Evolutionary conservation across 768 basidiomycete species (phyloP).

Genomic region (Butyriboletus loyo): DNA sequence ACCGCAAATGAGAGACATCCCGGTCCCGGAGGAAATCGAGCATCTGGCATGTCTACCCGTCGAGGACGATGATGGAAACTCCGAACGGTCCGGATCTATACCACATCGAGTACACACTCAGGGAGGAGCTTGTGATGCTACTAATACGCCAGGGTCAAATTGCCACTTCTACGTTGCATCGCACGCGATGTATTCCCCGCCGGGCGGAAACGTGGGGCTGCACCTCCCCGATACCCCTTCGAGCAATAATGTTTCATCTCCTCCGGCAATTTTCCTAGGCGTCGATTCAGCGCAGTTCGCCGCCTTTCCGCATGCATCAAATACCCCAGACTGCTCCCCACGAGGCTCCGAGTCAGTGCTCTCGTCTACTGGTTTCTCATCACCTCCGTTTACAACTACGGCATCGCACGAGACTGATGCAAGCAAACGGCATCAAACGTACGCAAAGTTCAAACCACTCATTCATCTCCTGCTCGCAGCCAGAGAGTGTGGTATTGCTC

Average conservation of each 20-base stretch:
- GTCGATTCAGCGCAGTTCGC: constrained; percentile 2
- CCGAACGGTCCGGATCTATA: neutral
- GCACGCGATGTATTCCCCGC: constrained; percentile 3
- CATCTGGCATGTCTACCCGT: neutral
- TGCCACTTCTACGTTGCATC: neutral
- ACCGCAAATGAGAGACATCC: neutral
- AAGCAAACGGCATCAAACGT: constrained; percentile 7
- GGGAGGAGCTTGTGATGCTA: neutral
- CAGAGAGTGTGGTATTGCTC: constrained; percentile 29
- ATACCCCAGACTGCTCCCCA: neutral
- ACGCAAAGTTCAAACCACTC: constrained; percentile 31
- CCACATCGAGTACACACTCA: neutral
- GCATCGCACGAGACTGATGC: constrained; percentile 5
- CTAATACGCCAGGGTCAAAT: constrained; percentile 3
- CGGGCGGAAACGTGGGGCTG: constrained; percentile 8
- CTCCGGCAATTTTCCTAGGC: neutral
- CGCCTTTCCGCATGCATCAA: constrained; percentile 2
- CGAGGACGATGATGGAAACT: constrained; percentile 2
- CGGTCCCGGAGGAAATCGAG: neutral
- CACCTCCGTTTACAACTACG: constrained; percentile 2
- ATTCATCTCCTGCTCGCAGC: constrained; percentile 21
- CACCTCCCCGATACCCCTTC: constrained; percentile 1
- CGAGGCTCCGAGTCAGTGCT: neutral
- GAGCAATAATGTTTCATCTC: neutral
- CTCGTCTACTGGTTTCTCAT: constrained; percentile 3